Base-by-base conservation (phyloP, 2,329 filamentous ascomycete genomes). In the Drechslera avenae region DNA sequence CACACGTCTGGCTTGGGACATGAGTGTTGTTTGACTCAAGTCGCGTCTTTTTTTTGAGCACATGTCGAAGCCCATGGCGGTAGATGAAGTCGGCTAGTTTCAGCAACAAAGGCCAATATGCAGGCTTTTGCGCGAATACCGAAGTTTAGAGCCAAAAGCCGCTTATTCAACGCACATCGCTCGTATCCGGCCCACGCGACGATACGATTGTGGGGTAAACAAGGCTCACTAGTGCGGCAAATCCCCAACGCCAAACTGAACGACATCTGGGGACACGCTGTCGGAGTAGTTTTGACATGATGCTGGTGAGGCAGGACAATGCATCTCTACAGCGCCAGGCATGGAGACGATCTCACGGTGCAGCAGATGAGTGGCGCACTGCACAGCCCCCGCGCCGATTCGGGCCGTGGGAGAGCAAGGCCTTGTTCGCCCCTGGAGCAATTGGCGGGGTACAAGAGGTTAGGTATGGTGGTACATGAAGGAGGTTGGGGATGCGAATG, bases 151-250 rank as follows among this genome's bases (percentile, higher is more conserved):
- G 26, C 26, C 50, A 50, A 45, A 36, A 39, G 40, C 39, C 52
- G 59, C 56, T 62, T 64, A 57, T 53, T 57, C 60, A 54, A 51
- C 35, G 59, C 56, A 49, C 56, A 61, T 66, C 58, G 62, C 37
- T 66, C 64, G 62, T 67, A 65, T 64, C 52, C 47, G 64, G 52
- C 57, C 60, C 66, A 64, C 63, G 57, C 42, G 55, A 43, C 42
- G 56, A 62, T 63, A 50, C 49, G 60, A 61, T 53, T 60, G 62
- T 55, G 59, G 66, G 66, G 63, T 60, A 56, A 47, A 35, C 36
- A 23, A 51, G 36, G 36, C 30, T 39, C 26, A 19, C 46, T 68
- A 68, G 64, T 50, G 57, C 54, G 39, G 26, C 39, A 40, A 46
- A 51, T 50, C 30, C 37, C 47, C 35, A 44, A 54, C 35, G 50